Base-by-base conservation (phyloP, 768 basidiomycete genomes). In the Termitomyces sp. region DNA sequence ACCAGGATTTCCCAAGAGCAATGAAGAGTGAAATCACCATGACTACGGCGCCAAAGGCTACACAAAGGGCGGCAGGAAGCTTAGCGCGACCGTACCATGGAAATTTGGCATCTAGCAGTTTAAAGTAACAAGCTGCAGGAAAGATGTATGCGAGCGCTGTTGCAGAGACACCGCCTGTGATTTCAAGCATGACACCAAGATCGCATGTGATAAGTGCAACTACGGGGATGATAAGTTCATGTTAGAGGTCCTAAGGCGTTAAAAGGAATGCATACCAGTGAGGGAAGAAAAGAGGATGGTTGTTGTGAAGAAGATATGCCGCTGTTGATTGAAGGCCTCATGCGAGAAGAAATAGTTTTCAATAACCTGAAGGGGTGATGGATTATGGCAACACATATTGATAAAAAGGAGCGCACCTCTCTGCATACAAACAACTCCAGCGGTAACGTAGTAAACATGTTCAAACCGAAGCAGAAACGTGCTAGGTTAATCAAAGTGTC, bases 391-490 rank as follows among this genome's bases (percentile, higher is more conserved):
- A 11, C 5, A 30, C 17, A 19, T 35, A 24, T 28, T 2, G 11
- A 34, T 5, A 8, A 17, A 26, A 17, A 1, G 12, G 17, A 34
- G 40, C 66, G 8, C 52, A 90, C 93, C 77, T 99, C 97, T 73
- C 97, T 82, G 66, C 97, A 99, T 24, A 99, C 97, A 67, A 98
- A 99, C 14, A 94, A 75, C 64, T 99, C 97, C 40, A 99, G 76
- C 0, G 97, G 97, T 21, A 98, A 82, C 0, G 97, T 99, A 1
- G 95, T 95, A 64, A 98, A 97, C 97, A 98, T 99, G 70, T 96
- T 97, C 60, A 94, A 68, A 11, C 93, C 94, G 65, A 95, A 93
- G 65, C 90, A 93, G 62, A 97, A 91, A 15, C 97, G 81, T 2
- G 97, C 97, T 50, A 98, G 76, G 65, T 98, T 98, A 73, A 98